These are phyloP conservation scores for Rhizoclosmatium sp. DNA, from an alignment of 192 early-diverging fungal species.

Conservation along the genomic window DNA sequence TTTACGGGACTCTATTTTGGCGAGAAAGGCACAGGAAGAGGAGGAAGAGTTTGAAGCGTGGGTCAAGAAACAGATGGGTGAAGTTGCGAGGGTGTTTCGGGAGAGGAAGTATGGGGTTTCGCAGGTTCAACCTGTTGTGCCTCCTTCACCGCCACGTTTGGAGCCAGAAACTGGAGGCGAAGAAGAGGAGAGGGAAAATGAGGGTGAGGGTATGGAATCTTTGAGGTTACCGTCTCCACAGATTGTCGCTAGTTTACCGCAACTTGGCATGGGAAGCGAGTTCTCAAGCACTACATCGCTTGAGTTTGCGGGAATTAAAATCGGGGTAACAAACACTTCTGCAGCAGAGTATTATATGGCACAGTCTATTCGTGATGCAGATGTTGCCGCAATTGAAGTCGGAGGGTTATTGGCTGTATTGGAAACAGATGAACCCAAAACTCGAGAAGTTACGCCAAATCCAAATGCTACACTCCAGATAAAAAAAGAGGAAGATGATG, in stretches of 20 bases:
- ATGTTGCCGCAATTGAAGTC: not conserved
- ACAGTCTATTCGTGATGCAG: not conserved
- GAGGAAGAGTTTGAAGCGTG: conserved; percentile 22
- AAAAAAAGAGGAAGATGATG: no score
- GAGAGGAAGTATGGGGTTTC: not conserved
- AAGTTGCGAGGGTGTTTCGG: conserved; percentile 1
- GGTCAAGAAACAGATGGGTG: conserved; percentile 9
- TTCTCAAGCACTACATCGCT: not conserved
- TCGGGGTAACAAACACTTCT: not conserved
- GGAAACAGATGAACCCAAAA: not conserved
- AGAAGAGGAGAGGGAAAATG: not conserved
- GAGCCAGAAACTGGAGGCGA: not conserved
- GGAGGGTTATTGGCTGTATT: not conserved
- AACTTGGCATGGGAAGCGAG: not conserved
- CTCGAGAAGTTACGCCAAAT: not conserved
- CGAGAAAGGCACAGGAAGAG: not conserved
- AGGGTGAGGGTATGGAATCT: not conserved
- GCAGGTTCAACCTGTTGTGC: not conserved
- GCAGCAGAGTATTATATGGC: conserved; percentile 1
- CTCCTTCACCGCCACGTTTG: not conserved
- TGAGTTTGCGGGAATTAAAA: not conserved
- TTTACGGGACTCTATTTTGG: not conserved
- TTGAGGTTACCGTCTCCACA: not conserved
- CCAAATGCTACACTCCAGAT: no score
- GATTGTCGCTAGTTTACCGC: not conserved